Evolutionary conservation across 202 grass and related monocot genomes (phyloP).

Genomic region (Digitaria exilis): DNA sequence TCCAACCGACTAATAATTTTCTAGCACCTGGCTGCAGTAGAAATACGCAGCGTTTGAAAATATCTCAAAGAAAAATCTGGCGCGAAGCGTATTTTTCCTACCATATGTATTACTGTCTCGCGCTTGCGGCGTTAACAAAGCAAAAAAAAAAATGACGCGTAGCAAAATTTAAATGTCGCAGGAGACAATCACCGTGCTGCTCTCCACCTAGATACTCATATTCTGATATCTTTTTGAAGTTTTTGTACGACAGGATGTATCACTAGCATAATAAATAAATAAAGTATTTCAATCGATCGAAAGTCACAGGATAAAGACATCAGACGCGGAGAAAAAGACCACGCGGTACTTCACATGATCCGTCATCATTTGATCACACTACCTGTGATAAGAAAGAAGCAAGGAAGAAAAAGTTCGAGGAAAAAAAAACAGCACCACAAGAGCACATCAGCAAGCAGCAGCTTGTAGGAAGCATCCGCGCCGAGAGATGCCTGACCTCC

Average conservation of each 20-base stretch:
- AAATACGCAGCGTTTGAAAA: not conserved
- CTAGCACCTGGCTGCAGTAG: too few relatives aligned
- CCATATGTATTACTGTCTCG: too few relatives aligned
- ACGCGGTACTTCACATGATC: constrained; percentile 39
- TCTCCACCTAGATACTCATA: too few relatives aligned
- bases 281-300: not conserved
- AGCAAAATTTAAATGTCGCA: too few relatives aligned
- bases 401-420: too few relatives aligned
- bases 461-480: not conserved
- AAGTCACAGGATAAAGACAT: constrained; percentile 12
- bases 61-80: too few relatives aligned
- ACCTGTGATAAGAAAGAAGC: not conserved
- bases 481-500: constrained; percentile 27
- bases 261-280: not conserved
- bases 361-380: constrained; percentile 36
- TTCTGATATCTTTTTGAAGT: not conserved
- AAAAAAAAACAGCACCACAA: too few relatives aligned
- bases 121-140: too few relatives aligned
- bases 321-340: not conserved
- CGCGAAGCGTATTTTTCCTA: too few relatives aligned
- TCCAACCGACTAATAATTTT: too few relatives aligned
- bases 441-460: not conserved
- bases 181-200: too few relatives aligned
- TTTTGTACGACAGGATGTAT: not conserved
- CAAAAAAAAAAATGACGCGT: too few relatives aligned